Evolutionary conservation across 2,329 filamentous ascomycete genomes (phyloP).

Genomic region (Aureobasidium zeae): DNA sequence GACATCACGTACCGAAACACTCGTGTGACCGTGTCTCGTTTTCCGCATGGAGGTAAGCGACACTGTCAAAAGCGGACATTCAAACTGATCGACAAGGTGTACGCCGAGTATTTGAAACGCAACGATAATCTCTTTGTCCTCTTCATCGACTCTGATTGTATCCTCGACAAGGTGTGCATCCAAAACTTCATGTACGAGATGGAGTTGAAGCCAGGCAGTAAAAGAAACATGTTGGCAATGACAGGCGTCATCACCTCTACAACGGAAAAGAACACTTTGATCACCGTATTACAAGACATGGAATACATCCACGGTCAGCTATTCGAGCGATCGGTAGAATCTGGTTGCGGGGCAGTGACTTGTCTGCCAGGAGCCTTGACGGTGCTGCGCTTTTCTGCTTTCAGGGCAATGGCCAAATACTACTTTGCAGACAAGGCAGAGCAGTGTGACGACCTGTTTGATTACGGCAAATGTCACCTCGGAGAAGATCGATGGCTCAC

Average conservation of each 20-base stretch:
- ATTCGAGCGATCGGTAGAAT: conserved; percentile 92
- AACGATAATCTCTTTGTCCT: conserved; percentile 92
- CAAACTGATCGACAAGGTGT: conserved; percentile 86
- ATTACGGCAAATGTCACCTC: conserved; percentile 90
- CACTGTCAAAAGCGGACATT: conserved; percentile 91
- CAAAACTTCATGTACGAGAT: conserved; percentile 99
- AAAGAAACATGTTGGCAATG: conserved; percentile 91
- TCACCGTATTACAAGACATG: conserved; percentile 93
- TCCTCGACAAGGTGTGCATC: conserved; percentile 79
- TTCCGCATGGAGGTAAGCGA: conserved; percentile 86
- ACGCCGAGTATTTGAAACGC: conserved; percentile 71
- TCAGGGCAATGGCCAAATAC: conserved; percentile 93
- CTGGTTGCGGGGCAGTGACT: conserved; percentile 85
- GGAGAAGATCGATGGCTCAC: conserved; percentile 96
- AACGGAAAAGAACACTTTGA: conserved; percentile 75
- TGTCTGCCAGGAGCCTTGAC: conserved; percentile 93
- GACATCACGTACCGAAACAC: conserved; percentile 76
- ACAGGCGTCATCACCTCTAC: conserved; percentile 95
- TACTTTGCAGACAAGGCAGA: conserved; percentile 97
- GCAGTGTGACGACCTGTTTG: conserved; percentile 90
- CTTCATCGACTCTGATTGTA: conserved; percentile 96
- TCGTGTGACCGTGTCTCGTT: conserved; percentile 82
- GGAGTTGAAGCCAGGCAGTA: conserved; percentile 89
- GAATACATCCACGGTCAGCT: conserved; percentile 96
- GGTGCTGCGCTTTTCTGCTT: conserved; percentile 90